Evolutionary conservation across 352 stramenopile genomes (phyloP).

Genomic region (Phytophthora palmivora): DNA sequence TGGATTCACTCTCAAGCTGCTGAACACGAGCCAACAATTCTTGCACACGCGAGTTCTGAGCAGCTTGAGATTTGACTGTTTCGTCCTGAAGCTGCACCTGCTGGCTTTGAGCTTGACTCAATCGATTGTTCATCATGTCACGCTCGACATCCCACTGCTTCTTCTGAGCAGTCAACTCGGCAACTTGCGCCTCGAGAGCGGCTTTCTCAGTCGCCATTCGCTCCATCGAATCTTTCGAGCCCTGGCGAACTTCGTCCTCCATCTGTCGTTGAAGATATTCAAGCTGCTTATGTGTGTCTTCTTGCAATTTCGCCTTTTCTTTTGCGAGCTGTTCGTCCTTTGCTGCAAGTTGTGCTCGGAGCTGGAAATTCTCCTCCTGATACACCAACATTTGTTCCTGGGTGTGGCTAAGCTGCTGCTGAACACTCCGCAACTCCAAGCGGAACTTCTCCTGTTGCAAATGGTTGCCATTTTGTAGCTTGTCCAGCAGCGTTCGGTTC

Average conservation of each 20-base stretch:
- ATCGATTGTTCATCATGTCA: slow-evolving; percentile 50
- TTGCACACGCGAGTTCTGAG: slow-evolving; percentile 54
- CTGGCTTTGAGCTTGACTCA: slow-evolving; percentile 59
- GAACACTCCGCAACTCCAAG: slow-evolving; percentile 62
- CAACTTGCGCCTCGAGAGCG: slow-evolving; percentile 51
- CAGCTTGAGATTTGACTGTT: slow-evolving; percentile 48
- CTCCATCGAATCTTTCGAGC: slow-evolving; percentile 58
- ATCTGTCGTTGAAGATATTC: slow-evolving; percentile 64
- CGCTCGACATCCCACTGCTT: slow-evolving; percentile 65
- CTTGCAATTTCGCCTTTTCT: slow-evolving; percentile 63
- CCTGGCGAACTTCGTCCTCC: slow-evolving; percentile 63
- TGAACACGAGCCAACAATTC: slow-evolving; percentile 63
- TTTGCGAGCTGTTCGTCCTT: slow-evolving; percentile 68
- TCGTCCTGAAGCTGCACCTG: slow-evolving; percentile 71
- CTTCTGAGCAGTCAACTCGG: slow-evolving; percentile 47
- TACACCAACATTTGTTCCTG: slow-evolving; percentile 78
- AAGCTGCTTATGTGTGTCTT: slow-evolving; percentile 67
- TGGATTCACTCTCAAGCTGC: slow-evolving; percentile 47
- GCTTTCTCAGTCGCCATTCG: slow-evolving; percentile 54
- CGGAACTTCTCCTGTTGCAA: slow-evolving; percentile 80
- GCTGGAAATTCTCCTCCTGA: slow-evolving; percentile 71
- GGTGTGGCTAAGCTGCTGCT: slow-evolving; percentile 68
- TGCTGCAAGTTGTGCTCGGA: slow-evolving; percentile 57
- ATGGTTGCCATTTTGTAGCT: slow-evolving; percentile 69
- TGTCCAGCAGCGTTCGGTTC: slow-evolving; percentile 73